phyloP scores from a whole-genome alignment of 1,284 basidiomycete genomes.

The Tilletiaria anomala region DNA sequence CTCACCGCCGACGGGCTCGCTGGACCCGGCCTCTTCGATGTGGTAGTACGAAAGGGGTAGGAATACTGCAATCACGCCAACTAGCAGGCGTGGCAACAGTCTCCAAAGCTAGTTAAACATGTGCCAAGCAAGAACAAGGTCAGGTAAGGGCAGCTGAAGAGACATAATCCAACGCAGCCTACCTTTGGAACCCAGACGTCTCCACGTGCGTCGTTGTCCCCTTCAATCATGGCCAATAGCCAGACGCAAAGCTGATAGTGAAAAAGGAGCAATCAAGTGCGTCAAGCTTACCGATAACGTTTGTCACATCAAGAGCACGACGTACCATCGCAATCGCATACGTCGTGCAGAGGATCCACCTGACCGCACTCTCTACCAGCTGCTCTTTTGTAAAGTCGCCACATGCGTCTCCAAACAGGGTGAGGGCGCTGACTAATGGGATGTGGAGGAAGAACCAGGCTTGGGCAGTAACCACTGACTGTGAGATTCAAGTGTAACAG shows the following conservation, averaged over 20 bases:
- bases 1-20: too few relatives aligned
- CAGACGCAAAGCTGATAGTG: too few relatives aligned
- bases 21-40: constrained; percentile 7
- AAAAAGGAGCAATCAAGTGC: too few relatives aligned
- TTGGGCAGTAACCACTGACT: constrained; percentile 3
- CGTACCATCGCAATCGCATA: constrained; percentile 23
- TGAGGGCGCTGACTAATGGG: constrained; percentile 19
- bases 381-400: constrained; percentile 21
- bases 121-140: background rate
- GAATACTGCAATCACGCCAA: constrained; percentile 15
- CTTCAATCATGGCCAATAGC: constrained; percentile 16
- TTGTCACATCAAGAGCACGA: too few relatives aligned
- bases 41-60: constrained; percentile 13
- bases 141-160: background rate
- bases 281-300: too few relatives aligned
- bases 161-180: background rate
- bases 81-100: constrained; percentile 13
- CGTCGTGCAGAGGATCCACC: constrained; percentile 18
- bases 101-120: constrained; percentile 5
- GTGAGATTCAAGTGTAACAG: too few relatives aligned
- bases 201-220: constrained; percentile 14
- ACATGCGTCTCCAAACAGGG: constrained; percentile 21
- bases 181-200: constrained; percentile 17
- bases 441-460: constrained; percentile 17
- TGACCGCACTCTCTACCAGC: constrained; percentile 10